A percentile compares a stretch with the other conserved stretches of the same genome.
Evolutionary conservation across 805 yeast species (phyloP).

Genomic region (Candida oleophila): DNA sequence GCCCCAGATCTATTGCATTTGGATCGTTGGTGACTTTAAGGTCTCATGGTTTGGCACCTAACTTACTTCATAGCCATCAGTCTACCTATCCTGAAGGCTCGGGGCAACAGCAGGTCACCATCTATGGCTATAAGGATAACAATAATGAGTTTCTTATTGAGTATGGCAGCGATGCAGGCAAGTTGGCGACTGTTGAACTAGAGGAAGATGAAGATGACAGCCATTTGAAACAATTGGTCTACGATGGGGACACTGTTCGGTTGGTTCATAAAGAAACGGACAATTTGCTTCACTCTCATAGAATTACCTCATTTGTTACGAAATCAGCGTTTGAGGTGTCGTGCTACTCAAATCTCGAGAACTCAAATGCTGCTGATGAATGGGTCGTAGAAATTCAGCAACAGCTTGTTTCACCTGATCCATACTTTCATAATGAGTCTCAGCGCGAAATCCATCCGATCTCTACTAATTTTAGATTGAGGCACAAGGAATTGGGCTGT

Average conservation of each 20-base stretch:
- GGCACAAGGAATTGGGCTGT: slow-evolving; percentile 63
- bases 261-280: slow-evolving; percentile 69
- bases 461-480: slow-evolving; percentile 69
- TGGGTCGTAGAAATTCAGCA: slow-evolving; percentile 85
- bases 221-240: slow-evolving; percentile 29
- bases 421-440: slow-evolving; percentile 48
- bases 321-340: slow-evolving; percentile 76
- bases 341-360: slow-evolving; percentile 71
- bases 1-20: slow-evolving; percentile 64
- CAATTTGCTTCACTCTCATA: slow-evolving; percentile 80
- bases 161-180: slow-evolving; percentile 48
- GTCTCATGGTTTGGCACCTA: slow-evolving; percentile 70
- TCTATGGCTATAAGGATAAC: slow-evolving; percentile 83
- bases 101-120: slow-evolving; percentile 90
- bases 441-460: slow-evolving; percentile 63
- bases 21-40: slow-evolving; percentile 66
- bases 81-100: slow-evolving; percentile 90
- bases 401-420: slow-evolving; percentile 46
- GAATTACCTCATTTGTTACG: slow-evolving; percentile 71
- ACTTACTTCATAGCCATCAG: slow-evolving; percentile 82
- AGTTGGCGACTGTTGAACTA: slow-evolving; percentile 21
- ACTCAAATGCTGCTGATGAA: slow-evolving; percentile 82
- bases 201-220: slow-evolving; percentile 6
- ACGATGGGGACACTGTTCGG: slow-evolving; percentile 68
- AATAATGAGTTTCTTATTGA: slow-evolving; percentile 83